Evolutionary conservation across 2,329 filamentous ascomycete species (phyloP).

Genomic region (Xylaria sp.): DNA sequence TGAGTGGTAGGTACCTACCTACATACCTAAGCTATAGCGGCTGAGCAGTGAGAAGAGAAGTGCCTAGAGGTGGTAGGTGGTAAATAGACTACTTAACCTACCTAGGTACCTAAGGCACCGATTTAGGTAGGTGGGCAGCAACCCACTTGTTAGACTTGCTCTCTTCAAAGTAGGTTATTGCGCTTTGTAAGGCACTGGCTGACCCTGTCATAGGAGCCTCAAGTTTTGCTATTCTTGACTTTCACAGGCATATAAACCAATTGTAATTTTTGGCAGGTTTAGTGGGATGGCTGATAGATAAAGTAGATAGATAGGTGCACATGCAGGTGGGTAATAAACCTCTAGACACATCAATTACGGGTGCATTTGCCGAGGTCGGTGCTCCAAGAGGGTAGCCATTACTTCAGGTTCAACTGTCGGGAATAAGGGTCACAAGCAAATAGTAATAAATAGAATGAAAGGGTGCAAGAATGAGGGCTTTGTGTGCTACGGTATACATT

Average conservation of each 20-base stretch:
- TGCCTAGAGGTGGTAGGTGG: background rate
- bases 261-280: background rate
- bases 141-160: background rate
- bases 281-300: too few relatives aligned
- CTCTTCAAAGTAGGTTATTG: background rate
- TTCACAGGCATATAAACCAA: background rate
- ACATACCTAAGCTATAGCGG: background rate
- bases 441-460: constrained; percentile 14
- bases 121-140: background rate
- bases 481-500: constrained; percentile 3
- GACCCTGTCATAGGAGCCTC: background rate
- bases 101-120: background rate
- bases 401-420: background rate
- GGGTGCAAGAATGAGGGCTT: constrained; percentile 20
- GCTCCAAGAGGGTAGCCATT: background rate
- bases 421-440: background rate
- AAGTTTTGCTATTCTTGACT: background rate
- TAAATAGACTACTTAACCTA: background rate
- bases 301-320: too few relatives aligned
- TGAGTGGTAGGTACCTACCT: background rate
- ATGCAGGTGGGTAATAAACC: too few relatives aligned
- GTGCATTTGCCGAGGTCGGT: constrained; percentile 16
- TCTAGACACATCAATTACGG: background rate
- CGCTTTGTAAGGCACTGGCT: background rate
- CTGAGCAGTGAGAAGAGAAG: too few relatives aligned